phyloP scores from a whole-genome alignment of 768 basidiomycete genomes.

The Sistotremastrum suecicum region DNA sequence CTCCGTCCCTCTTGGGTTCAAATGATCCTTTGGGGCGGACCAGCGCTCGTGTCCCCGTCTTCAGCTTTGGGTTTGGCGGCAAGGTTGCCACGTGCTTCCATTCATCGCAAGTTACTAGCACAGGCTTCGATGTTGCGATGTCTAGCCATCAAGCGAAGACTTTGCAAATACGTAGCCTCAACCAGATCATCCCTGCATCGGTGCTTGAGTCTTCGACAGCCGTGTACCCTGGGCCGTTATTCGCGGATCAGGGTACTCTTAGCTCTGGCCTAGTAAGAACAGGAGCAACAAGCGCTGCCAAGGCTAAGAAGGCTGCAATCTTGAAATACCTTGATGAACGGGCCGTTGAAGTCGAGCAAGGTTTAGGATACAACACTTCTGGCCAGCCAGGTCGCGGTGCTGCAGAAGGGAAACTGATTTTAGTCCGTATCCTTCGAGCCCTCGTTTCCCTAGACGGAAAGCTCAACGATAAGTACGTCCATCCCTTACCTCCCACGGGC shows the following conservation, averaged over 20 bases:
- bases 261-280: constrained; percentile 56
- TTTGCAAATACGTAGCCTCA: constrained; percentile 52
- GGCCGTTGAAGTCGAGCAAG: constrained; percentile 62
- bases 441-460: constrained; percentile 81
- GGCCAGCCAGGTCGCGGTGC: constrained; percentile 37
- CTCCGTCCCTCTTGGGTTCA: constrained; percentile 66
- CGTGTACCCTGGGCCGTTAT: constrained; percentile 77
- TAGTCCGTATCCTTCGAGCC: constrained; percentile 60
- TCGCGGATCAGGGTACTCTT: constrained; percentile 38
- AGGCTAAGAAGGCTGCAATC: constrained; percentile 75
- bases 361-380: constrained; percentile 51
- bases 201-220: constrained; percentile 37
- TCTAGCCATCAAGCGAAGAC: constrained; percentile 56
- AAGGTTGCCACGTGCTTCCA: constrained; percentile 84
- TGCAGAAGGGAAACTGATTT: constrained; percentile 61
- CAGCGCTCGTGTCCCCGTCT: constrained; percentile 56
- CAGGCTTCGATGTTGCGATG: constrained; percentile 67
- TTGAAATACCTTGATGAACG: constrained; percentile 65
- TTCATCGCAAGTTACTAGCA: constrained; percentile 44
- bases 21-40: constrained; percentile 74
- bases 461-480: too few species aligned
- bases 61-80: constrained; percentile 92
- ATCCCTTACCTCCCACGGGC: too few species aligned
- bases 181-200: constrained; percentile 56
- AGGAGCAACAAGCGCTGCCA: constrained; percentile 38